phyloP scores from a whole-genome alignment of 2,329 filamentous ascomycete genomes.

The Coniochaeta sp. region DNA sequence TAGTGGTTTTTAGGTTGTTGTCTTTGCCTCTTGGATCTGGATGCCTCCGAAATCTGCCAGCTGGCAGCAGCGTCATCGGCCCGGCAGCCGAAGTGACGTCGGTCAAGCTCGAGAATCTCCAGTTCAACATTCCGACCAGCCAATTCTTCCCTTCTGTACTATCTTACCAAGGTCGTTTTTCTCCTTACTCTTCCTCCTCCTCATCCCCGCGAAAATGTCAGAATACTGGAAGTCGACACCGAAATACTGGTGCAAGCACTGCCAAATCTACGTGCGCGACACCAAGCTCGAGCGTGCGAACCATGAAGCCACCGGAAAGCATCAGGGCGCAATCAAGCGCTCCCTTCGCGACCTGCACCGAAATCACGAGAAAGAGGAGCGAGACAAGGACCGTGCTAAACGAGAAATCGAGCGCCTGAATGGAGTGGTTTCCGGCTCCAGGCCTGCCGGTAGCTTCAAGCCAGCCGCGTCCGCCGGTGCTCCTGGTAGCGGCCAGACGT shows the following conservation, averaged over 20 bases:
- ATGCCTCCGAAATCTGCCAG: too few relatives aligned
- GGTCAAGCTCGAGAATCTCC: neutral
- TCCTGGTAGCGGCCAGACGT: slow-evolving; percentile 23
- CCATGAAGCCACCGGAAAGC: slow-evolving; percentile 79
- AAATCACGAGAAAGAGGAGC: slow-evolving; percentile 70
- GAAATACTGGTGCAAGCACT: slow-evolving; percentile 98
- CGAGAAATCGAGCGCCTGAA: slow-evolving; percentile 82
- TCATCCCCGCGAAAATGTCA: slow-evolving; percentile 54
- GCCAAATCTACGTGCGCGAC: slow-evolving; percentile 82
- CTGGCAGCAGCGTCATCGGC: too few relatives aligned
- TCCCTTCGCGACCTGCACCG: slow-evolving; percentile 86
- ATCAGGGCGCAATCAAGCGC: slow-evolving; percentile 80
- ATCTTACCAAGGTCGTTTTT: neutral
- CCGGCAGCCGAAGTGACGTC: too few relatives aligned
- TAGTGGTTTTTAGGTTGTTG: too few relatives aligned
- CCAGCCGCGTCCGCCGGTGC: slow-evolving; percentile 1
- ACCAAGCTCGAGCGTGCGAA: slow-evolving; percentile 84
- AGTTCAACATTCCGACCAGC: too few relatives aligned
- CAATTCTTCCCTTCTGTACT: neutral
- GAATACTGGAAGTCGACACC: slow-evolving; percentile 99
- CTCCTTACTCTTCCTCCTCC: neutral
- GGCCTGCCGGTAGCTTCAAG: slow-evolving; percentile 11
- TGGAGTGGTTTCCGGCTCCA: slow-evolving; percentile 54
- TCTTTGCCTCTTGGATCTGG: too few relatives aligned
- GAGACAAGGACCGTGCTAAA: slow-evolving; percentile 75